phyloP scores from a whole-genome alignment of 495 filamentous ascomycete species.

The Talaromyces proteolyticus region DNA sequence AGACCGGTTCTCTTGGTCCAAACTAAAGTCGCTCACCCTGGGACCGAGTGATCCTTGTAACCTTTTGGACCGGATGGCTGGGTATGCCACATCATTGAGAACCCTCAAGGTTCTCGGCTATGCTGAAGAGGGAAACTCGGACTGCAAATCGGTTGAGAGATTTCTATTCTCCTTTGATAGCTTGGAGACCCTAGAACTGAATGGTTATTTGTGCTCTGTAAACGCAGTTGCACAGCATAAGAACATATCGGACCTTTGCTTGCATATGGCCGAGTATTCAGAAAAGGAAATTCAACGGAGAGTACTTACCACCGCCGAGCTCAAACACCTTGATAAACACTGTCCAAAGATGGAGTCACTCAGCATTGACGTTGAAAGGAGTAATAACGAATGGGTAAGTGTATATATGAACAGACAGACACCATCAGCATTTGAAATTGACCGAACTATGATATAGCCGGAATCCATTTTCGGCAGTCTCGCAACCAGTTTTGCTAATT shows the following conservation, averaged over 20 bases:
- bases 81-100: not conserved
- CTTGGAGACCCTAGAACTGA: not conserved
- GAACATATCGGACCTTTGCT: not conserved
- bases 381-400: not conserved
- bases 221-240: not conserved
- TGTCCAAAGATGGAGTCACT: not conserved
- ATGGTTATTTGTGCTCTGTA: not conserved
- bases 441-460: too few relatives aligned
- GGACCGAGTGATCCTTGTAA: not conserved
- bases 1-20: not conserved
- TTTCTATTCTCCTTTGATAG: not conserved
- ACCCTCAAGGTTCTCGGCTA: not conserved
- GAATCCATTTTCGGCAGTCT: too few relatives aligned
- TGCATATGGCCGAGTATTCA: not conserved
- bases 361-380: not conserved
- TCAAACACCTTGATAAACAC: not conserved
- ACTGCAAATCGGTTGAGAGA: not conserved
- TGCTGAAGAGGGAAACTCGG: not conserved
- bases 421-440: not conserved
- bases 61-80: not conserved
- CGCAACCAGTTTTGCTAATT: not conserved
- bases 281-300: not conserved
- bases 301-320: not conserved
- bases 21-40: not conserved
- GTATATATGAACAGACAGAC: not conserved